Evolutionary conservation across 257 asterid genomes (phyloP), one percentile per base, ranked within the genome.

Genomic region (Solanum virginianum): DNA sequence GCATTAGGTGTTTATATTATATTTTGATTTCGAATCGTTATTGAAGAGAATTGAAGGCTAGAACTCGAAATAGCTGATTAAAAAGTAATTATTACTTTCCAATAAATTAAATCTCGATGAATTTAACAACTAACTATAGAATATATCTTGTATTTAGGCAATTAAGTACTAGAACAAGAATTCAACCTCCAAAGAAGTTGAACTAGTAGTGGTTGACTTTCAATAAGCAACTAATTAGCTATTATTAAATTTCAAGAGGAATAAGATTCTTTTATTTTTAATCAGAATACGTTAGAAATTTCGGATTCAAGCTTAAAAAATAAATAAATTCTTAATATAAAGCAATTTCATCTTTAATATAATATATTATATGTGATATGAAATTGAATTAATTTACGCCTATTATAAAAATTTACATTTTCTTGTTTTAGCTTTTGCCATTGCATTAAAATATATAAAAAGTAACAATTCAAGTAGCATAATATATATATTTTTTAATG

Each of bases 271-370:
- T 60, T 10, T 15, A 22, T 5, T 10, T 5, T 60, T 60, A 10
- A 4, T n/a, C 4, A 10, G 0, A 1, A 32, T 29, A 29, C 3
- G 2, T 0, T 1, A 60, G 0, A 60, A 2, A 60, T n/a, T 10
- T 60, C 32, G 11, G 0, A 24, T 60, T n/a, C 32, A 8, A 60
- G 1, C 4, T 51, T 5, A 51, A 51, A 51, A 51, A 51, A 10
- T 12, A 8, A 47, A 10, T 8, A 47, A 47, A 47, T 13, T 18
- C 6, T 59, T 20, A 8, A 59, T 59, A 59, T 8, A 18, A 59
- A 18, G 5, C 2, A 59, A 4, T 20, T 20, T 20, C 1, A 9
- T 13, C 29, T 59, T 59, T 59, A 59, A 20, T 20, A 20, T 57
- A 57, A 20, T 59, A 59, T 20, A 59, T 59, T 3, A 2, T n/a